Conservation (phyloP, 345 rosid genomes). For the Citrus mangshanensis region DNA sequence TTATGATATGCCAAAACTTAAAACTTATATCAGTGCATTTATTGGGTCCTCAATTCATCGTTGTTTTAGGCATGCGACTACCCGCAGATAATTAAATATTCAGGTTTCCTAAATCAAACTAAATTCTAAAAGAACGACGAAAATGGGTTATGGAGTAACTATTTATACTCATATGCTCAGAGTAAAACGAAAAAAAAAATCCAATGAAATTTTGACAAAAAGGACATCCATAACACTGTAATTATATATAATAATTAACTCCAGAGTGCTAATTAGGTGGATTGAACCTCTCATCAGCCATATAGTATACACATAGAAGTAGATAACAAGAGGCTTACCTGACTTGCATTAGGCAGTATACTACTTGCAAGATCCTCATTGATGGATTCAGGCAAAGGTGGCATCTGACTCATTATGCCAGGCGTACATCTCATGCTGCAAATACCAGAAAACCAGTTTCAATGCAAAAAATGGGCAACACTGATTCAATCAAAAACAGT, state of each 20-base stretch:
- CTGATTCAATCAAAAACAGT: not conserved
- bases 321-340: constrained; percentile 33
- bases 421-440: constrained; percentile 78
- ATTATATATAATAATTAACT: not conserved
- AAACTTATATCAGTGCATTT: not conserved
- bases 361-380: constrained; percentile 63
- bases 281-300: not conserved
- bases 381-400: constrained; percentile 66
- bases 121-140: not conserved
- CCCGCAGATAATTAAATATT: not conserved
- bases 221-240: not conserved
- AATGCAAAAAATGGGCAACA: constrained; percentile 10
- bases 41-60: not conserved
- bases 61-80: not conserved
- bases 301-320: not conserved
- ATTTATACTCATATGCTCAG: not conserved
- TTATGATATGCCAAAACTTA: not conserved
- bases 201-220: not conserved
- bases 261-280: not conserved
- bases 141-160: too few species aligned
- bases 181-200: not conserved
- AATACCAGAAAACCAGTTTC: constrained; percentile 17
- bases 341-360: constrained; percentile 47
- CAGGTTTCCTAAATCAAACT: not conserved
- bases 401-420: constrained; percentile 92